Percentiles rank a stretch among this genome's conserved stretches.
Conservation (phyloP, 352 stramenopile species). For the Plasmopara halstedii region DNA sequence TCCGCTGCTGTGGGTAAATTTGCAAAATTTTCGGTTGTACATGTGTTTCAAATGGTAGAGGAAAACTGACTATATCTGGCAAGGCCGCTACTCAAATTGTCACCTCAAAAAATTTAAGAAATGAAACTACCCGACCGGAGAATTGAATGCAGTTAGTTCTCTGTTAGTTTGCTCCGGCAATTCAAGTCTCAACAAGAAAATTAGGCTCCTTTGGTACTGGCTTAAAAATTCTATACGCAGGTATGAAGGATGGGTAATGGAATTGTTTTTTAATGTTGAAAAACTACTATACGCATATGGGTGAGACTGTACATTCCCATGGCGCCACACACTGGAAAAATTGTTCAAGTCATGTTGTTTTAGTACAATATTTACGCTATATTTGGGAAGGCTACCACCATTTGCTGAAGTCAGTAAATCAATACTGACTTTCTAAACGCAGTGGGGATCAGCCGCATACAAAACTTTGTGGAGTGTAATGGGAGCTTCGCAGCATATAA, state of each 20-base stretch:
- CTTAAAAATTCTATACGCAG: too few relatives aligned
- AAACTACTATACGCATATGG: not conserved
- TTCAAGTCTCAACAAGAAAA: not conserved
- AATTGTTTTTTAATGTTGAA: not conserved
- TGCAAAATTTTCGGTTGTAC: not conserved
- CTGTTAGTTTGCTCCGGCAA: not conserved
- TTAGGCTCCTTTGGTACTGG: too few relatives aligned
- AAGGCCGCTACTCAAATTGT: not conserved
- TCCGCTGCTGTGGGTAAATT: not conserved
- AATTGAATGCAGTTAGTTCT: not conserved
- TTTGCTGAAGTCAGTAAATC: not conserved
- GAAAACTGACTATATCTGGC: not conserved
- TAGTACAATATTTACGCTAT: constrained; percentile 4
- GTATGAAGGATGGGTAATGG: too few relatives aligned
- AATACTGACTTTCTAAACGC: not conserved
- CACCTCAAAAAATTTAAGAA: not conserved
- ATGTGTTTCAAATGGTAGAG: not conserved
- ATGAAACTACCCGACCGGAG: not conserved
- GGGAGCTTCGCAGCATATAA: not conserved
- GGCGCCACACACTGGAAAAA: not conserved
- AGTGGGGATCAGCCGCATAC: not conserved
- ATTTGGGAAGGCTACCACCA: not conserved
- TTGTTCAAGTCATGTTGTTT: constrained; percentile 1
- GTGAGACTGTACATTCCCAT: not conserved
- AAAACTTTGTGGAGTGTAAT: constrained; percentile 4